phyloP scores from a whole-genome alignment of 2,329 filamentous ascomycete species.

The Xylariaceae sp. region DNA sequence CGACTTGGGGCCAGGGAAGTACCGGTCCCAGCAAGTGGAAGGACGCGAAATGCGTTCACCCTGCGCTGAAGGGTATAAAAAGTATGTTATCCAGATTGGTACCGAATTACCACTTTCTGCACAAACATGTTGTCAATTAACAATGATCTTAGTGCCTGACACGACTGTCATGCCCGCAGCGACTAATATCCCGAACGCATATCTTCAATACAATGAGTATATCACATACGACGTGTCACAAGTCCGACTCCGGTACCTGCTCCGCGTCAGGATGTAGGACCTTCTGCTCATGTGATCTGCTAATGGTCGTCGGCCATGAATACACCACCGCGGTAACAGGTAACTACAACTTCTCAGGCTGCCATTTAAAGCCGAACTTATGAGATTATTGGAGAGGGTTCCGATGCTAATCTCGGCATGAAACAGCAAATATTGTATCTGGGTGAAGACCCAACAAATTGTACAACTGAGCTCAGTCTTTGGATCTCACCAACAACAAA shows the following conservation, averaged over 20 bases:
- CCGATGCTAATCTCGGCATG: too few relatives aligned
- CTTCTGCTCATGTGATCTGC: conserved; percentile 1
- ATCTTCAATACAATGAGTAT: conserved; percentile 67
- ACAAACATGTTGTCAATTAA: too few relatives aligned
- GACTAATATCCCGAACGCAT: conserved; percentile 42
- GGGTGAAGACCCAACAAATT: too few relatives aligned
- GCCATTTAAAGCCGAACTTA: too few relatives aligned
- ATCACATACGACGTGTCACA: conserved; percentile 68
- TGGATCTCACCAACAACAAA: too few relatives aligned
- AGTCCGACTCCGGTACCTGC: conserved; percentile 65
- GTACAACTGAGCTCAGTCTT: too few relatives aligned
- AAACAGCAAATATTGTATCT: too few relatives aligned
- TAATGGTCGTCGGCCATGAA: too few relatives aligned
- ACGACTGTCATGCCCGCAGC: conserved; percentile 38
- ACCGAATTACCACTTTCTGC: conserved; percentile 2
- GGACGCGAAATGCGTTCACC: conserved; percentile 64
- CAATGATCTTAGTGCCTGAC: conserved; percentile 48
- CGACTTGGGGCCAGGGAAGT: conserved; percentile 67
- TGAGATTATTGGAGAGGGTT: too few relatives aligned
- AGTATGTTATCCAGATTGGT: conserved; percentile 39
- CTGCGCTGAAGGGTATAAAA: conserved; percentile 59
- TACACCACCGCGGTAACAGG: too few relatives aligned
- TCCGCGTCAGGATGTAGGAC: conserved; percentile 54
- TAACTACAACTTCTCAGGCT: too few relatives aligned
- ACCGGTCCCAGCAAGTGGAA: conserved; percentile 68